Evolutionary conservation across 2,329 filamentous ascomycete genomes (phyloP), one percentile per base, ranked within the genome.

Genomic region (Colletotrichum magnum): DNA sequence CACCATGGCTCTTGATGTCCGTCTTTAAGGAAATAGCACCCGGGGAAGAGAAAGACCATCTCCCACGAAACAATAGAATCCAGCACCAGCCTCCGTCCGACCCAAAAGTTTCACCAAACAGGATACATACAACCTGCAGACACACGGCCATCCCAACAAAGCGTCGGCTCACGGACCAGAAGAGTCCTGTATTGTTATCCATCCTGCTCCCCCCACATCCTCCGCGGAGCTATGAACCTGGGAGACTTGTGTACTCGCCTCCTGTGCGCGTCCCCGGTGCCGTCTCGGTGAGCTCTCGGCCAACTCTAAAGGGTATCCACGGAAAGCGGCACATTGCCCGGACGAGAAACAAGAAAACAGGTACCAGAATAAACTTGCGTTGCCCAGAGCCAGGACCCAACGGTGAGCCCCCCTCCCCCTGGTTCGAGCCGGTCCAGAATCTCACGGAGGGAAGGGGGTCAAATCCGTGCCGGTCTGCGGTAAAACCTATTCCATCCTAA

Each of bases 111-210:
- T 69, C 67, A 57, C 21, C 15, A 54, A 26, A 58, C 32, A 18
- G 43, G 21, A 39, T 41, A 26, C 32, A 45, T 41, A 26, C 32
- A 45, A 32, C n/a, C 24, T 13, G 41, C 45, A 26, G 45, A 16
- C 18, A 47, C 16, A 47, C 16, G 45, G 32, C 32, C 9, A 36
- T 36, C 15, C 32, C n/a, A 15, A 56, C 61, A 24, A 54, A 69
- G 62, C 67, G 61, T 54, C 24, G 13, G 15, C 61, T n/a, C 66
- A 69, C 66, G 50, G 66, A 50, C 61, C 66, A 47, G 50, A 54
- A 24, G 59, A 50, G 28, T 54, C 56, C 24, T 67, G 50, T 28
- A 5, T 13, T n/a, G 1, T 47, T 16, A 4, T n/a, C 43, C 43
- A 18, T n/a, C 43, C 15, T 15, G 24, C 47, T 39, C n/a, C 53